Evolutionary conservation across 2,329 filamentous ascomycete species (phyloP).

Genomic region (Colletotrichum musicola): DNA sequence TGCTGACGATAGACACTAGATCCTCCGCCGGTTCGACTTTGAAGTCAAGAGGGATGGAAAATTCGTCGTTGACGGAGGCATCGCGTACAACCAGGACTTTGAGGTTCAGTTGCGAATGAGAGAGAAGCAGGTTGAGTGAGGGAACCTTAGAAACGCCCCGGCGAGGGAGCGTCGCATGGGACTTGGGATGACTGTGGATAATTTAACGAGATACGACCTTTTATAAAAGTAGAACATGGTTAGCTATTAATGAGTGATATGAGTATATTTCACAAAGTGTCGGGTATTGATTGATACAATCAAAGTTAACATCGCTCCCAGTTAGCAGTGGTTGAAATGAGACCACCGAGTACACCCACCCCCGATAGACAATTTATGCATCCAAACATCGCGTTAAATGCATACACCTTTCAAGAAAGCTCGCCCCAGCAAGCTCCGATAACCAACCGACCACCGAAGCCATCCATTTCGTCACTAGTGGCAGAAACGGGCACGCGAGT

Average conservation of each 20-base stretch:
- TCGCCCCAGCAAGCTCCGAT: conserved; percentile 29
- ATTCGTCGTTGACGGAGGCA: conserved; percentile 6
- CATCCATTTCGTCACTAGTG: conserved; percentile 40
- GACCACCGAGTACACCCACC: too few relatives aligned
- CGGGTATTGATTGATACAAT: too few relatives aligned
- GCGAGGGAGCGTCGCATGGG: too few relatives aligned
- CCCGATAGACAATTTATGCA: not conserved
- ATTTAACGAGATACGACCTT: too few relatives aligned
- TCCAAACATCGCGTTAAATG: conserved; percentile 37
- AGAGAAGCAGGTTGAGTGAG: not conserved
- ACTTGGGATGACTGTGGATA: too few relatives aligned
- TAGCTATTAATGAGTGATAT: too few relatives aligned
- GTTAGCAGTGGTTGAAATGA: too few relatives aligned
- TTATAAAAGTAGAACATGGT: too few relatives aligned
- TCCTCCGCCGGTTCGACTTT: conserved; percentile 25
- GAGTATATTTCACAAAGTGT: too few relatives aligned
- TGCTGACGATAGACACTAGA: not conserved
- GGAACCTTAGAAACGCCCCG: too few relatives aligned
- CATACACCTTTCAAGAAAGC: conserved; percentile 38
- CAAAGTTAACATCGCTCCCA: too few relatives aligned
- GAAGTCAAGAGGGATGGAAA: conserved; percentile 1
- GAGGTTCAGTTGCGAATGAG: not conserved
- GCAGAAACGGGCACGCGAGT: not conserved
- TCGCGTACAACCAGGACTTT: conserved; percentile 11
- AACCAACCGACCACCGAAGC: conserved; percentile 25